A percentile compares a stretch with the other conserved stretches of the same genome.
These are phyloP conservation scores for Immersiella caudata DNA, from an alignment of 495 filamentous ascomycete species.

Conservation along the genomic window DNA sequence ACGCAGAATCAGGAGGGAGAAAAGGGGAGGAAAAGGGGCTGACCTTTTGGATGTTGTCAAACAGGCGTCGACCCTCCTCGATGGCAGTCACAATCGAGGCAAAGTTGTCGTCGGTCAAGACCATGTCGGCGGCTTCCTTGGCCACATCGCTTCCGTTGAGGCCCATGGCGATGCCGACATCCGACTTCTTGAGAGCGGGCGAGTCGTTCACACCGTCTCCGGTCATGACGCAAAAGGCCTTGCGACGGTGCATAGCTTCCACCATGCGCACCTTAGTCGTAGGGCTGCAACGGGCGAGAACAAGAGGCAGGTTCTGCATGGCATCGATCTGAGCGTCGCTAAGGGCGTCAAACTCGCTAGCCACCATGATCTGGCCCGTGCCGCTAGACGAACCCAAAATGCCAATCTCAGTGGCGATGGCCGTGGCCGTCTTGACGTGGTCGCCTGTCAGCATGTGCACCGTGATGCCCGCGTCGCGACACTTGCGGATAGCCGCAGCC, in stretches of 20 bases:
- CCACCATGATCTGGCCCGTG: conserved; percentile 60
- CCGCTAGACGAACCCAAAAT: conserved; percentile 59
- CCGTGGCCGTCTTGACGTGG: conserved; percentile 71
- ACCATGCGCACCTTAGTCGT: conserved; percentile 70
- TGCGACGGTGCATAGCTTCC: conserved; percentile 65
- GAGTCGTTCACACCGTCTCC: conserved; percentile 87
- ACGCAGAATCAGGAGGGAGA: conserved; percentile 77
- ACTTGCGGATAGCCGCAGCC: conserved; percentile 63
- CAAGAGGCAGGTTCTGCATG: conserved; percentile 60
- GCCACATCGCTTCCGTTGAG: conserved; percentile 84
- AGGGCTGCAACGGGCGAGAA: conserved; percentile 66
- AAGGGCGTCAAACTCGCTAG: conserved; percentile 62
- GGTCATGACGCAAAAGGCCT: conserved; percentile 65
- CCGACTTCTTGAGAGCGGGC: conserved; percentile 73
- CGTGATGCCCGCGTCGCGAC: conserved; percentile 68
- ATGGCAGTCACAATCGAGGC: conserved; percentile 75
- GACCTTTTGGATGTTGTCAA: conserved; percentile 77
- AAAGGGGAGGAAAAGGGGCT: conserved; percentile 55
- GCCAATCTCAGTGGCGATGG: conserved; percentile 75
- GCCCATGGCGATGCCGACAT: conserved; percentile 87
- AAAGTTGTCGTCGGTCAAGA: conserved; percentile 87
- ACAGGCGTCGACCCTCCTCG: conserved; percentile 70
- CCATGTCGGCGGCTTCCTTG: conserved; percentile 84
- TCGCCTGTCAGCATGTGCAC: conserved; percentile 87
- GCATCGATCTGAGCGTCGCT: conserved; percentile 61